Conservation (phyloP, 23 red algal genomes). For the Gracilaria caudata region DNA sequence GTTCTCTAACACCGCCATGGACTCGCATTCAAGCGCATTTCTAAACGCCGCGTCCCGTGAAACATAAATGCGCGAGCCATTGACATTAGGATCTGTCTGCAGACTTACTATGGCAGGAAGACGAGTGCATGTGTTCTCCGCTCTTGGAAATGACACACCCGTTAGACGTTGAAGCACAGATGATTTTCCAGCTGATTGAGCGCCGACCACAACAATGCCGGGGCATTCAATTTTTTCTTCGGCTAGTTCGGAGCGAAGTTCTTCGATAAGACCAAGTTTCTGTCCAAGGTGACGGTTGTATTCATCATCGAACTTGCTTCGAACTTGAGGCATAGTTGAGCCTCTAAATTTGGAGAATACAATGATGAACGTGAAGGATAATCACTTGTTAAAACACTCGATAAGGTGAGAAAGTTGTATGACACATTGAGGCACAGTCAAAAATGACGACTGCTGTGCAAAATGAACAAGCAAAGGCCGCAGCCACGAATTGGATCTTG, state of each 20-base stretch:
- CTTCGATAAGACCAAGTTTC: conserved; percentile 32
- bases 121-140: conserved; percentile 47
- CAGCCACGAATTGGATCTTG: not conserved
- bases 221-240: conserved; percentile 38
- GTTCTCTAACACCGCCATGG: conserved; percentile 1
- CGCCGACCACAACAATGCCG: conserved; percentile 44
- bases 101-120: conserved; percentile 36
- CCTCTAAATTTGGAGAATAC: not conserved
- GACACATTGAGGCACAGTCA: not conserved
- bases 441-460: not conserved
- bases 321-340: not conserved
- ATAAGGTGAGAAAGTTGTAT: not conserved
- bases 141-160: conserved; percentile 34
- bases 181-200: conserved; percentile 57
- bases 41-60: conserved; percentile 1
- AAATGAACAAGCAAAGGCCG: not conserved
- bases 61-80: not conserved
- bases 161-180: conserved; percentile 48
- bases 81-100: conserved; percentile 6
- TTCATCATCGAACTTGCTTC: not conserved
- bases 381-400: not conserved
- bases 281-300: not conserved
- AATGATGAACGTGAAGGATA: not conserved
- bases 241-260: conserved; percentile 3
- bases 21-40: not conserved